These are phyloP conservation scores for Chalara sp. DNA, from an alignment of 2,329 filamentous ascomycete species.

Conservation along the genomic window DNA sequence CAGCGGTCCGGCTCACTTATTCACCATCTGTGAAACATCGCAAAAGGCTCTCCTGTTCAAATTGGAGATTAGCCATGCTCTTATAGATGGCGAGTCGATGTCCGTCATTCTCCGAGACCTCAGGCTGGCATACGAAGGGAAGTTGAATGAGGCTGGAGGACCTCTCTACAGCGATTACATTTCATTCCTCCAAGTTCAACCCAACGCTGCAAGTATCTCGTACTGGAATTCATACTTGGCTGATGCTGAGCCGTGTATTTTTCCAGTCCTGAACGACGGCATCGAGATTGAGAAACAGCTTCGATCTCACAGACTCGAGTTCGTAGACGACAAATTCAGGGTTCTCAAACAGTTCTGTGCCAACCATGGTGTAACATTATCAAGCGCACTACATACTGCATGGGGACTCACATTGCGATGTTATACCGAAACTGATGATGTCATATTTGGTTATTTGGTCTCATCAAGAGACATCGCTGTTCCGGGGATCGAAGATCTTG, in stretches of 20 bases:
- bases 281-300: neutral
- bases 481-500: no score
- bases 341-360: neutral
- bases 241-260: neutral
- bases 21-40: conserved; percentile 36
- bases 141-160: neutral
- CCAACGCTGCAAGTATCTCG: neutral
- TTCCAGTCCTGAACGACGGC: conserved; percentile 1
- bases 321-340: neutral
- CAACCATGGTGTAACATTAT: conserved; percentile 10
- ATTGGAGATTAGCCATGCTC: conserved; percentile 26
- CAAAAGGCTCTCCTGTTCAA: conserved; percentile 33
- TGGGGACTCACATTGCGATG: conserved; percentile 35
- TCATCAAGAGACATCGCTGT: no score
- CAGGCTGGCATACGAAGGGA: conserved; percentile 28
- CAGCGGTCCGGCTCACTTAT: conserved; percentile 33
- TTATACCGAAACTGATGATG: conserved; percentile 25
- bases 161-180: neutral
- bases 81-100: conserved; percentile 39
- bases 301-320: neutral
- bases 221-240: conserved; percentile 1
- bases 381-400: conserved; percentile 30
- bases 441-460: no score
- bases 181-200: neutral
- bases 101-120: conserved; percentile 38